Base-by-base conservation (phyloP, 1,284 basidiomycete species). In the Cryptococcus sp. region DNA sequence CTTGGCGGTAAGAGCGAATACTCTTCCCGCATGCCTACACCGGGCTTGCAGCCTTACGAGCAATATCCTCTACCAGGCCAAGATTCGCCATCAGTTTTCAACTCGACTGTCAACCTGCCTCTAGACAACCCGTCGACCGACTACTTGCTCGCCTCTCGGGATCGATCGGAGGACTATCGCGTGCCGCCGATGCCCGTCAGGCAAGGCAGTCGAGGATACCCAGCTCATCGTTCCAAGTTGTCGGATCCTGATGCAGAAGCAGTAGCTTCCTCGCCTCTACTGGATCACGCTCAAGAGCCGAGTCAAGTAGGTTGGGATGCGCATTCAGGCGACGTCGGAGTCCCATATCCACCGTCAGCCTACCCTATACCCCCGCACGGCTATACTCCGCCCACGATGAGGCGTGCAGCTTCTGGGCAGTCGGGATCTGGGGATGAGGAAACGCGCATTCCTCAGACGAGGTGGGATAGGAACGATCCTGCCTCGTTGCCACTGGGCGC, bases 91-190 rank as follows among this genome's bases (percentile, higher is more conserved):
- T 52, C 53, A 13, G 56, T 52, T 3, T 62, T 61, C 64, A 57
- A 55, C 38, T 65, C 65, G 22, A 53, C 49, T 20, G 58, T 59
- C 47, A 57, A 63, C 41, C 47, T 69, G 17, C 69, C 67, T 0
- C 39, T 69, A 16, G 67, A 67, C 46, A 72, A 76, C 57, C 66
- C 61, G 6, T 77, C 75, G 8, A 71, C 75, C 11, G 75, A 77
- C 47, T 54, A 69, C 17, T 65, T 77, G 6, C 61, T 77, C 16
- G 55, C 45, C 16, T 45, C 41, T 17, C 48, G 49, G 16, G 55
- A 63, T 45, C 58, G 68, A 25, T 62, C 67, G n/a, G 66, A 67
- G 6, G 25, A 55, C 8, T 53, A 57, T 40, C 46, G 58, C 49
- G 11, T 53, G 47, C 8, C 50, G 27, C 20, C 56, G 41, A 30